phyloP scores from a whole-genome alignment of 2,329 filamentous ascomycete species.

The Zasmidium cellare region DNA sequence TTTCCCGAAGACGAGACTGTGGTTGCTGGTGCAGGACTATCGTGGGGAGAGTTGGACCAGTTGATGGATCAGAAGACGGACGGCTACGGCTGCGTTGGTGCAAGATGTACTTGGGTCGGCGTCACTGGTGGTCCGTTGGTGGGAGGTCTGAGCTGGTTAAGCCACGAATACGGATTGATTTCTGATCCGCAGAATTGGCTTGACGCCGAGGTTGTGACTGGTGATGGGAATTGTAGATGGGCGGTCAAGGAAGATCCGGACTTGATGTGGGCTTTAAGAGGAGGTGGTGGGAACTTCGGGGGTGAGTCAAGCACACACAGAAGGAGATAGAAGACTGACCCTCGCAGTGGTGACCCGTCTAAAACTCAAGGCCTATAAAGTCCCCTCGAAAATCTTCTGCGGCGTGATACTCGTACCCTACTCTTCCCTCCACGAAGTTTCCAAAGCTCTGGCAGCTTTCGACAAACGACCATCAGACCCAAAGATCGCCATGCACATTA shows the following conservation, averaged over 20 bases:
- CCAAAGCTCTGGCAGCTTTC: slow-evolving; percentile 28
- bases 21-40: slow-evolving; percentile 38
- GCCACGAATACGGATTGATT: slow-evolving; percentile 38
- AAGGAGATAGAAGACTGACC: not conserved
- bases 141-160: slow-evolving; percentile 43
- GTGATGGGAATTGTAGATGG: slow-evolving; percentile 41
- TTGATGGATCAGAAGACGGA: slow-evolving; percentile 37
- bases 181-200: slow-evolving; percentile 44
- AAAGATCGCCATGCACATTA: slow-evolving; percentile 33
- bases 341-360: slow-evolving; percentile 28
- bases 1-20: slow-evolving; percentile 33
- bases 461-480: slow-evolving; percentile 27
- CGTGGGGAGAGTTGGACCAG: slow-evolving; percentile 40
- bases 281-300: slow-evolving; percentile 40
- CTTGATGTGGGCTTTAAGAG: slow-evolving; percentile 44
- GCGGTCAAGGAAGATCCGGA: slow-evolving; percentile 39
- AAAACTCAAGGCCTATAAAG: slow-evolving; percentile 30
- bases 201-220: slow-evolving; percentile 40
- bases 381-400: slow-evolving; percentile 28
- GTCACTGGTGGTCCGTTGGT: slow-evolving; percentile 40
- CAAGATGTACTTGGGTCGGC: slow-evolving; percentile 41
- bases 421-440: slow-evolving; percentile 20
- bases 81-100: slow-evolving; percentile 38
- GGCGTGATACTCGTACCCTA: slow-evolving; percentile 26
- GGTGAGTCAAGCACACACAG: slow-evolving; percentile 9